Base-by-base conservation (phyloP, 2,329 filamentous ascomycete genomes). In the Teratosphaeria gauchensis region DNA sequence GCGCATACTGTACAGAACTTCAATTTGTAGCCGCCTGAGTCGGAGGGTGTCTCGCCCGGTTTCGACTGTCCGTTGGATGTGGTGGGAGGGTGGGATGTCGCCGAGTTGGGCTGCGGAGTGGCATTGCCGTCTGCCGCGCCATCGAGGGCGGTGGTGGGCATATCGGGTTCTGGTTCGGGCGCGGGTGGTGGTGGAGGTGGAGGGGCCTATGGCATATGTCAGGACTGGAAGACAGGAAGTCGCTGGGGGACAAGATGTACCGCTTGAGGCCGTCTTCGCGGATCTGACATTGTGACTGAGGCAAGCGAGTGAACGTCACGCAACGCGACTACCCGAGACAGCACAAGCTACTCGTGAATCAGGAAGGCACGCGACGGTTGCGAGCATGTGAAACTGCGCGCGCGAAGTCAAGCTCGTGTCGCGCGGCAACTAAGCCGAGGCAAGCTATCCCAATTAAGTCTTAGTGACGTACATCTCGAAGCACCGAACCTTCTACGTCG, bases 1-100 rank as follows among this genome's bases (percentile, higher is more conserved):
- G 94, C 94, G 76, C 94, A 99, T n/a, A 99, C 92, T 2, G 94
- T 97, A 79, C 92, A 96, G 76, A 97, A 96, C 71, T 89, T 95
- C 62, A 99, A 82, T 76, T 94, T 96, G 81, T 86, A 96, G 56
- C 81, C 83, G n/a, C 35, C 35, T 4, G 24, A 28, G 7, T 42
- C 35, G 2, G 35, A 28, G 24, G 24, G 24, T 28, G 24, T 28
- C 4, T 28, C 35, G 35, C 35, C 4, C 2, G 35, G 2, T 5
- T n/a, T 4, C 11, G 31, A 77, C 78, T 30, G 82, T 78, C 35
- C 61, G 56, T 53, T 56, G 56, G 35, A 28, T 28, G 57, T 31
- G 35, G 57, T 59, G 60, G 65, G 24, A 28, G 24, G 62, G 42
- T 59, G 59, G 56, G 48, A 4, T 11, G 51, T 57, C 19, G 57